Conservation (phyloP, 2,329 filamentous ascomycete genomes). For the Penicillium sp. region DNA sequence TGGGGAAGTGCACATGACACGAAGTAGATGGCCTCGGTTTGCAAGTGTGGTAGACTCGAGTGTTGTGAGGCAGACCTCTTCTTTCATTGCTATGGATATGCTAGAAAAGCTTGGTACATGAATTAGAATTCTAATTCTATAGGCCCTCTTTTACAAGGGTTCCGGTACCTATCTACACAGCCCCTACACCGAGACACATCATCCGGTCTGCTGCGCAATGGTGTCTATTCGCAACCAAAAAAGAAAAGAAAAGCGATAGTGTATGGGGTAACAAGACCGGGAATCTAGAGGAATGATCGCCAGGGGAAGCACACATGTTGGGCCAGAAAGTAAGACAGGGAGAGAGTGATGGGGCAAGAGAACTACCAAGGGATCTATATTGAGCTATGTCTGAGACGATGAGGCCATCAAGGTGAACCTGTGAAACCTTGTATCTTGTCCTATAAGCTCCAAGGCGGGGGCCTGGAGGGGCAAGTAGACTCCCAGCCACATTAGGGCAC, state of each 20-base stretch:
- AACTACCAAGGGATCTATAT: not conserved
- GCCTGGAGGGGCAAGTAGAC: conserved; percentile 11
- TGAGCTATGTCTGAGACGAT: conserved; percentile 1
- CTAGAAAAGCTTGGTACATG: not conserved
- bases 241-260: not conserved
- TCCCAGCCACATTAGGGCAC: conserved; percentile 17
- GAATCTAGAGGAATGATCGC: not conserved
- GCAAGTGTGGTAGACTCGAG: not conserved
- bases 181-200: not conserved
- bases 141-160: not conserved
- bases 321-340: not conserved
- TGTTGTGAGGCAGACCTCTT: not conserved
- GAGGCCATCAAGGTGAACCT: not conserved
- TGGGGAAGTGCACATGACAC: not conserved
- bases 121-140: not conserved
- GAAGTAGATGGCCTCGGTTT: not conserved
- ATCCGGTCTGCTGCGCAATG: not conserved
- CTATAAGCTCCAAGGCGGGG: not conserved
- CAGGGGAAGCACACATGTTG: not conserved
- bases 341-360: not conserved
- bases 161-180: not conserved
- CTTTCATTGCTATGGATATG: not conserved
- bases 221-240: not conserved
- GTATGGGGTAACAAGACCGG: not conserved
- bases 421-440: conserved; percentile 2